phyloP scores from a whole-genome alignment of 257 asterid species.

The Salvia hispanica region DNA sequence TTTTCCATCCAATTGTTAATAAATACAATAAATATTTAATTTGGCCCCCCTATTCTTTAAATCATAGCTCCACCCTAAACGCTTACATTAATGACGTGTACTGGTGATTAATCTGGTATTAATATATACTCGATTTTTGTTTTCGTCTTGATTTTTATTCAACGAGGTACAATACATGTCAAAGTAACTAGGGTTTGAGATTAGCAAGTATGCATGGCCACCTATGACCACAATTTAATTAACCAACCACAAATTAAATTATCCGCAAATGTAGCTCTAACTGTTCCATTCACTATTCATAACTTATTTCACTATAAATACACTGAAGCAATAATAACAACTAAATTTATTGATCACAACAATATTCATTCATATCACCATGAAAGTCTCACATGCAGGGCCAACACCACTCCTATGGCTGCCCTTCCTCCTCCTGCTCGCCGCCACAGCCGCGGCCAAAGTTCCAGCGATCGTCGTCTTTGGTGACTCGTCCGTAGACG shows the following conservation, averaged over 20 bases:
- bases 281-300: neutral
- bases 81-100: too few relatives aligned
- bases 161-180: neutral
- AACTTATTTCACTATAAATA: conserved; percentile 29
- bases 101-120: too few relatives aligned
- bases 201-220: neutral
- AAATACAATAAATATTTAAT: too few relatives aligned
- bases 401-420: neutral
- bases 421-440: neutral
- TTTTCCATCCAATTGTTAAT: too few relatives aligned
- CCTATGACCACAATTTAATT: neutral
- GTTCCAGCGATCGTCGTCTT: conserved; percentile 77
- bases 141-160: too few relatives aligned
- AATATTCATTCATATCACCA: neutral
- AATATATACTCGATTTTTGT: too few relatives aligned
- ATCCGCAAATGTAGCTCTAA: conserved; percentile 39
- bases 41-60: too few relatives aligned
- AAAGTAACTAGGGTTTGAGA: neutral
- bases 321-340: neutral
- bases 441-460: conserved; percentile 31
- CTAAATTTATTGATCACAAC: neutral
- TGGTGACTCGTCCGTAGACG: conserved; percentile 90
- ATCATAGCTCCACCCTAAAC: too few relatives aligned
- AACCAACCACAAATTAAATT: conserved; percentile 27
- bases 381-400: neutral